Conservation (phyloP, 345 rosid genomes). For the Citrus australasica region DNA sequence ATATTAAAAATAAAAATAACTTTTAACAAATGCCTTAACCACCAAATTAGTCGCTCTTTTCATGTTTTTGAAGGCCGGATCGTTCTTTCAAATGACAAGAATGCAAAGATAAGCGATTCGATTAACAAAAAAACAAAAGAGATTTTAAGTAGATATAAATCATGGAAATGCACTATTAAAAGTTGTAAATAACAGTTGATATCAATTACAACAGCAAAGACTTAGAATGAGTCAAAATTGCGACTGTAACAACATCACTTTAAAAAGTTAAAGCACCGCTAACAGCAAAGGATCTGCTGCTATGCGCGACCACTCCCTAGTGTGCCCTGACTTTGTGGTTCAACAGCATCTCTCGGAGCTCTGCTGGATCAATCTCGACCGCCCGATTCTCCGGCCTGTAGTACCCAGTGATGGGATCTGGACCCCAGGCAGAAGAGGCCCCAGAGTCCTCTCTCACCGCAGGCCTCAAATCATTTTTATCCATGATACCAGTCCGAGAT, state of each 20-base stretch:
- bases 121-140: background rate
- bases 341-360: conserved; percentile 59
- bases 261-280: background rate
- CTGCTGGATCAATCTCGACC: conserved; percentile 58
- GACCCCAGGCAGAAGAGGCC: conserved; percentile 50
- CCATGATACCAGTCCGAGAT: conserved; percentile 26
- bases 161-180: background rate
- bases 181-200: background rate
- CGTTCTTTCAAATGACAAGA: too few relatives aligned
- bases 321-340: conserved; percentile 35
- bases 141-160: background rate
- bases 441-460: conserved; percentile 29
- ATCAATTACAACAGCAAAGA: background rate
- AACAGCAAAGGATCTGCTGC: background rate
- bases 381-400: conserved; percentile 59
- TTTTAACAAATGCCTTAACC: too few relatives aligned
- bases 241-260: background rate
- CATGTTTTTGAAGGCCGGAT: too few relatives aligned
- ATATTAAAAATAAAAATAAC: too few relatives aligned
- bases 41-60: too few relatives aligned
- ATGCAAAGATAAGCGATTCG: too few relatives aligned
- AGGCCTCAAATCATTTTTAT: conserved; percentile 35
- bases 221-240: background rate
- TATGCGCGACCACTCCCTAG: background rate
- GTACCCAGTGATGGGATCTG: conserved; percentile 69